These are phyloP conservation scores for Parathielavia appendiculata DNA, from an alignment of 495 filamentous ascomycete genomes.

Conservation along the genomic window DNA sequence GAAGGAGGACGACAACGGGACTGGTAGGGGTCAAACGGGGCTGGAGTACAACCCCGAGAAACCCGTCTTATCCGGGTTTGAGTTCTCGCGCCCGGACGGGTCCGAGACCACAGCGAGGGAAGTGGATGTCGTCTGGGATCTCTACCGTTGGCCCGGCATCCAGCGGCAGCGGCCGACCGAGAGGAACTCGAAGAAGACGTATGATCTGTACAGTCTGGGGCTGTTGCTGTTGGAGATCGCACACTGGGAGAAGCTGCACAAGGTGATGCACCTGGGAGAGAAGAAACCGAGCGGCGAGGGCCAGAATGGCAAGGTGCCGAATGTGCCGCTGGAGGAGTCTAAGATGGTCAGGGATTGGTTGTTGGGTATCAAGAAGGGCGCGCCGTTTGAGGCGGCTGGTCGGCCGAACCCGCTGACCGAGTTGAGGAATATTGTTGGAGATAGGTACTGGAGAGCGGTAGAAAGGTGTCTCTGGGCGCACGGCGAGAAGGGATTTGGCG, in stretches of 20 bases:
- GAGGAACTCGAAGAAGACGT: conserved; percentile 40
- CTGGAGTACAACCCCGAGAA: conserved; percentile 14
- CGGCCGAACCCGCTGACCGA: conserved; percentile 25
- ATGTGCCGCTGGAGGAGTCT: conserved; percentile 23
- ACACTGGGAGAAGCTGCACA: conserved; percentile 45
- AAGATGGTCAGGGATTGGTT: conserved; percentile 29
- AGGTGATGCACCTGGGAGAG: conserved; percentile 34
- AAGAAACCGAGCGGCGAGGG: not conserved
- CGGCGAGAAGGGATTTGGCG: conserved; percentile 29
- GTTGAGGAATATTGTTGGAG: conserved; percentile 23
- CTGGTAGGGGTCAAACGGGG: not conserved
- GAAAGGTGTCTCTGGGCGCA: conserved; percentile 31
- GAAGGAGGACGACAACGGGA: not conserved
- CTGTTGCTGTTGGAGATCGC: conserved; percentile 48
- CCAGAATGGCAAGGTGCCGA: not conserved
- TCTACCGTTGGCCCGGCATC: conserved; percentile 32
- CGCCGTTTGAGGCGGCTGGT: conserved; percentile 15
- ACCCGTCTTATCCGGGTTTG: conserved; percentile 27
- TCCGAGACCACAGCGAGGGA: conserved; percentile 26
- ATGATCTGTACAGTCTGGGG: conserved; percentile 50
- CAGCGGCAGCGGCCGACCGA: conserved; percentile 28
- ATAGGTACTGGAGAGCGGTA: conserved; percentile 27
- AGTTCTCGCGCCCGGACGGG: conserved; percentile 29
- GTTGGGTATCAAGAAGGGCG: conserved; percentile 16
- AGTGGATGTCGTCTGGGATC: conserved; percentile 28